Percentiles rank a stretch among this genome's conserved stretches.
phyloP scores from a whole-genome alignment of 139 green algal genomes.

The Mychonastes homosphaera region DNA sequence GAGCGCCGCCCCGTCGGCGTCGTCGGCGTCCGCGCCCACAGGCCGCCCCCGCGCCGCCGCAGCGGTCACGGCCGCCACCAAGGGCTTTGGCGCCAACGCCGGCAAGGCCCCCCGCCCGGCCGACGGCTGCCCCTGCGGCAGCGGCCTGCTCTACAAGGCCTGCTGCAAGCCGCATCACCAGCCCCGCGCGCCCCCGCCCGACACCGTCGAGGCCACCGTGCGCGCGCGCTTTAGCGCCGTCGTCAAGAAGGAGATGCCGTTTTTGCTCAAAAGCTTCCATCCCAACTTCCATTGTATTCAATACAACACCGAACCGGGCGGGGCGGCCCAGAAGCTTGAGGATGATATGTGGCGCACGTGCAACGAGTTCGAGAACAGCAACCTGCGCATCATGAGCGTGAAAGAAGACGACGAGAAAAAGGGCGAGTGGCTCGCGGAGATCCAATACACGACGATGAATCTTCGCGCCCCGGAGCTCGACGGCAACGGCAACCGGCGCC shows the following conservation, averaged over 20 bases:
- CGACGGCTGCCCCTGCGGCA: slow-evolving; percentile 14
- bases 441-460: slow-evolving; percentile 6
- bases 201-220: slow-evolving; percentile 11
- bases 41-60: background rate
- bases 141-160: slow-evolving; percentile 4
- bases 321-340: slow-evolving; percentile 4
- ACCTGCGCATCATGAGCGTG: slow-evolving; percentile 10
- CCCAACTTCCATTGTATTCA: slow-evolving; percentile 13
- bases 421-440: background rate
- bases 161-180: slow-evolving; percentile 18
- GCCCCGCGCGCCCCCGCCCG: background rate
- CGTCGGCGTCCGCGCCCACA: background rate
- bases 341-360: slow-evolving; percentile 14
- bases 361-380: slow-evolving; percentile 18
- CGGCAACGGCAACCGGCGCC: slow-evolving; percentile 9
- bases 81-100: slow-evolving; percentile 15
- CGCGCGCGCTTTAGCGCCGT: slow-evolving; percentile 17
- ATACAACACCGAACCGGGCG: slow-evolving; percentile 8
- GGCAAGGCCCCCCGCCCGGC: no score
- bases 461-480: slow-evolving; percentile 6
- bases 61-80: background rate
- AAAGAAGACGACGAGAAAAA: background rate
- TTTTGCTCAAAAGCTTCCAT: slow-evolving; percentile 12
- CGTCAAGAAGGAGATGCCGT: slow-evolving; percentile 13
- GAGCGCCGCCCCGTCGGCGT: background rate